Evolutionary conservation across 352 stramenopile genomes (phyloP), one percentile per base, ranked within the genome.

Genomic region (Blastocystis sp.): DNA sequence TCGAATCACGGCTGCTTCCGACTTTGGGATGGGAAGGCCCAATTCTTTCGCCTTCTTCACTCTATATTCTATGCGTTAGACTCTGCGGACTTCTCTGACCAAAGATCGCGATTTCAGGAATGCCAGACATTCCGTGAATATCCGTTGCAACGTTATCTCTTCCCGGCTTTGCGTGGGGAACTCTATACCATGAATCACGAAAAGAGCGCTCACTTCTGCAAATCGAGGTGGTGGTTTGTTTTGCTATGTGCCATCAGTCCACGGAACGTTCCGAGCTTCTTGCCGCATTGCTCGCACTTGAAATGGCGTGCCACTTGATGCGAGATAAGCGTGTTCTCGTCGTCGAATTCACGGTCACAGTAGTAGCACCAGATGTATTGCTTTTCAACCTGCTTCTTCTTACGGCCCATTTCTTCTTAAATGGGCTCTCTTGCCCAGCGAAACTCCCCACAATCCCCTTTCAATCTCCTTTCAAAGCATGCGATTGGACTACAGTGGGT

Each of bases 351-450:
- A 51, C 81, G 65, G 37, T 90, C 81, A 81, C 81, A 90, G 62
- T 90, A 90, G 59, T 90, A 90, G 59, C 81, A 90, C 91, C 93
- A 96, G 90, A 96, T 95, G 67, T 90, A 65, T 50, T 65, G 9
- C 26, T 79, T 90, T 26, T 91, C 70, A 60, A 51, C 31, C 70
- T 81, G 81, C 45, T 90, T 90, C 74, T 82, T 82, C 51, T 82
- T 82, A 24, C 74, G 74, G 50, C 74, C 74, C 74, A 82, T 82
- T 29, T 12, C 26, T 55, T 19, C 45, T 19, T 19, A 55, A 55
- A 55, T n/a, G 6, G 9, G 45, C 16, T 55, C 45, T 50, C 45
- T 31, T 76, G 4, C 65, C 19, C 19, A 26, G 19, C 26, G 33
- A 37, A 76, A 26, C 35, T n/a, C 24, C 35, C 26, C 3, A n/a